These are phyloP conservation scores for Mycena chlorophos DNA, from an alignment of 768 basidiomycete genomes.

Conservation along the genomic window DNA sequence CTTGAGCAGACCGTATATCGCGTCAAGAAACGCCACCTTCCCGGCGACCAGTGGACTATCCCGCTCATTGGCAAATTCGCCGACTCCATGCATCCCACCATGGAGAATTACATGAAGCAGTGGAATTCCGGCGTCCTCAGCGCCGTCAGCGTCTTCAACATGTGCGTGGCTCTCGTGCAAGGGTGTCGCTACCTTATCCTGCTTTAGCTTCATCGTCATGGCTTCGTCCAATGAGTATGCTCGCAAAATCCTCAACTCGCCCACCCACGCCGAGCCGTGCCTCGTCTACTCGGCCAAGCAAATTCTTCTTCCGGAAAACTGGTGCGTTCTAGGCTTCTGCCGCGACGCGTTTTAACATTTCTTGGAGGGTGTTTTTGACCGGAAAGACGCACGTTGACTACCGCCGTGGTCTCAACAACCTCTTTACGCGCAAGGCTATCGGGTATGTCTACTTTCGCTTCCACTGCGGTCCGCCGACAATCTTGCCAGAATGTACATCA, in stretches of 20 bases:
- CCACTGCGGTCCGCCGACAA: constrained; percentile 4
- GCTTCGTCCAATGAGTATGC: constrained; percentile 91
- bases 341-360: constrained; percentile 4
- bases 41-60: constrained; percentile 89
- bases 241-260: constrained; percentile 95
- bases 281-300: constrained; percentile 90
- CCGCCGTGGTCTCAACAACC: constrained; percentile 82
- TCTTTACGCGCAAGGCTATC: constrained; percentile 94
- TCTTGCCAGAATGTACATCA: constrained; percentile 68
- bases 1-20: constrained; percentile 90
- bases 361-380: constrained; percentile 88
- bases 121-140: constrained; percentile 90
- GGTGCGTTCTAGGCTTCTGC: constrained; percentile 45
- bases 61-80: constrained; percentile 97
- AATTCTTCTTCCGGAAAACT: constrained; percentile 83
- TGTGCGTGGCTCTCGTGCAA: constrained; percentile 54
- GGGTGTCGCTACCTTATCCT: background rate
- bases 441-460: constrained; percentile 49
- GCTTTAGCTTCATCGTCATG: constrained; percentile 94
- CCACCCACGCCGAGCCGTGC: constrained; percentile 88
- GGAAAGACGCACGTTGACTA: constrained; percentile 94
- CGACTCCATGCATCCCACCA: constrained; percentile 86
- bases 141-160: constrained; percentile 95
- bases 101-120: constrained; percentile 89
- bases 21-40: constrained; percentile 83